phyloP scores from a whole-genome alignment of 495 filamentous ascomycete genomes.

The Amorphotheca resinae region DNA sequence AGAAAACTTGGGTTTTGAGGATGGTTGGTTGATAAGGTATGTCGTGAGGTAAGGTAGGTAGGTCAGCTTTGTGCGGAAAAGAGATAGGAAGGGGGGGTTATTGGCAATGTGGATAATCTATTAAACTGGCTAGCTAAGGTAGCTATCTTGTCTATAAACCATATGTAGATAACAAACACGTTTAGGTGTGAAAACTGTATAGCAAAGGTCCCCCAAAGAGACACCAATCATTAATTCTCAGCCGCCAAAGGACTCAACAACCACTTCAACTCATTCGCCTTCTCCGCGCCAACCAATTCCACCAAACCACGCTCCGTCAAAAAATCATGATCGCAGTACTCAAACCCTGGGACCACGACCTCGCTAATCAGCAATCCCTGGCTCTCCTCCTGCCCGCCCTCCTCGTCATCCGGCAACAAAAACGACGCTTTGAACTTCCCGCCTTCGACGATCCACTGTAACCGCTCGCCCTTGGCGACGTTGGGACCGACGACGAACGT shows the following conservation, averaged over 20 bases:
- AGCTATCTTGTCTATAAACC: too few relatives aligned
- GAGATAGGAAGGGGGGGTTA: too few relatives aligned
- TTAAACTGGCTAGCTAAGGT: too few relatives aligned
- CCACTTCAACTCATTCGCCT: conserved; percentile 37
- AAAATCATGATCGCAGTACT: conserved; percentile 53
- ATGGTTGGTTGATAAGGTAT: too few relatives aligned
- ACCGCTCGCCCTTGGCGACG: conserved; percentile 40
- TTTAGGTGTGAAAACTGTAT: too few relatives aligned
- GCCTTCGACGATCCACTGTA: conserved; percentile 59
- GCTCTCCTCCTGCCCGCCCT: conserved; percentile 22
- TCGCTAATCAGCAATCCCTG: conserved; percentile 50
- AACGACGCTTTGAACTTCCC: conserved; percentile 51
- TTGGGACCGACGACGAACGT: conserved; percentile 49
- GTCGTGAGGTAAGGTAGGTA: too few relatives aligned
- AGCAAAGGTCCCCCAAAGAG: too few relatives aligned
- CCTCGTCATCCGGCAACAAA: conserved; percentile 36
- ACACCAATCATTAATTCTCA: too few relatives aligned
- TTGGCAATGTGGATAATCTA: too few relatives aligned
- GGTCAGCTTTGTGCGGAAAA: too few relatives aligned
- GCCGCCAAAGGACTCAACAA: conserved; percentile 27
- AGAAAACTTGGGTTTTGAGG: too few relatives aligned
- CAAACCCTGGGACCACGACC: conserved; percentile 55
- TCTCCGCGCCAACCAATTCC: conserved; percentile 33
- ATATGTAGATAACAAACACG: too few relatives aligned
- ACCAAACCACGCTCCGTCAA: conserved; percentile 30